Conservation (phyloP, 768 basidiomycete species). For the Trametes meyenii region DNA sequence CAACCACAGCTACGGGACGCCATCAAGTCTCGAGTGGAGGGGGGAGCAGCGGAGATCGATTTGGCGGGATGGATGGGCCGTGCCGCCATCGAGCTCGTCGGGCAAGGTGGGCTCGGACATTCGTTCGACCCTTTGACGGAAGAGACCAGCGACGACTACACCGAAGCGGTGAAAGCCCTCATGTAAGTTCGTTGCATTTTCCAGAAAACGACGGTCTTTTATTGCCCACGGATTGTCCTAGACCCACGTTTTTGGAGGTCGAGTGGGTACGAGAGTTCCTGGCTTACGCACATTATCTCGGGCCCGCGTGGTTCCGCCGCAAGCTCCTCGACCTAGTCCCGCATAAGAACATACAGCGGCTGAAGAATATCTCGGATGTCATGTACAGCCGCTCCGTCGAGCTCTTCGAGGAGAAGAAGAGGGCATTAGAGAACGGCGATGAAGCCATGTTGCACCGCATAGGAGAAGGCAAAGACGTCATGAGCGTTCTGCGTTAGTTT, state of each 20-base stretch:
- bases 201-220: background rate
- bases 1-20: background rate
- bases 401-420: conserved; percentile 44
- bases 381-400: conserved; percentile 46
- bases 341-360: conserved; percentile 40
- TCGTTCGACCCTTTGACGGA: conserved; percentile 1
- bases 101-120: background rate
- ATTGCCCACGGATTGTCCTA: background rate
- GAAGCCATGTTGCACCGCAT: conserved; percentile 32
- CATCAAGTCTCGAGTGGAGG: background rate
- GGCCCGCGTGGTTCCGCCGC: conserved; percentile 45
- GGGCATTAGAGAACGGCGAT: conserved; percentile 31
- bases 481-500: conserved; percentile 48
- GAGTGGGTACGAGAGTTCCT: conserved; percentile 47
- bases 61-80: background rate
- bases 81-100: background rate
- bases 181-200: conserved; percentile 27
- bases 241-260: background rate
- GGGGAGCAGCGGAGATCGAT: background rate
- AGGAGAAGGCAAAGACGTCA: conserved; percentile 48
- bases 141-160: conserved; percentile 18
- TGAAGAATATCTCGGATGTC: conserved; percentile 48
- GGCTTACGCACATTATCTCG: conserved; percentile 45
- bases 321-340: conserved; percentile 46
- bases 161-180: conserved; percentile 23